A percentile compares a stretch with the other conserved stretches of the same genome.
Evolutionary conservation across 2,329 filamentous ascomycete genomes (phyloP).

Genomic region (Penicillium paneum): DNA sequence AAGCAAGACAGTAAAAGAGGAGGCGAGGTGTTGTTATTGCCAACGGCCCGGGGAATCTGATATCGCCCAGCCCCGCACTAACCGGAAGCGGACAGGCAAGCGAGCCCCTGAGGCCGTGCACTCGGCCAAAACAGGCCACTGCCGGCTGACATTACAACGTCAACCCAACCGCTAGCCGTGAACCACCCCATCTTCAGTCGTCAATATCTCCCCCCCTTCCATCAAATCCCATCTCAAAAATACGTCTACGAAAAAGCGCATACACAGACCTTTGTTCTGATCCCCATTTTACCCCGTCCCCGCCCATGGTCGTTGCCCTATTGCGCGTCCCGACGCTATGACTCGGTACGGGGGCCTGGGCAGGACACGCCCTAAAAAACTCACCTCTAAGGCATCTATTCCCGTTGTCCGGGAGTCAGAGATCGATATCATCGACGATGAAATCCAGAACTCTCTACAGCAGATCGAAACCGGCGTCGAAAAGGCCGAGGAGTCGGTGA

Average conservation of each 20-base stretch:
- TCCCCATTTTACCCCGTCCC: constrained; percentile 61
- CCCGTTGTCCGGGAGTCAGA: constrained; percentile 86
- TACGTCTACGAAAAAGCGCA: constrained; percentile 52
- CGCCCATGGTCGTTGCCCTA: constrained; percentile 39
- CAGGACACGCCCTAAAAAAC: constrained; percentile 61
- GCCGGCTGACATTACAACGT: constrained; percentile 44
- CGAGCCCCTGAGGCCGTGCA: constrained; percentile 45
- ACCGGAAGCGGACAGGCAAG: constrained; percentile 39
- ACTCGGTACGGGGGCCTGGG: constrained; percentile 47
- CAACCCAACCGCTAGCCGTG: constrained; percentile 41
- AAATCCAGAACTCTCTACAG: constrained; percentile 73
- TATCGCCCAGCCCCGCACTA: constrained; percentile 45
- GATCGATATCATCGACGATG: constrained; percentile 85
- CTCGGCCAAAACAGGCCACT: constrained; percentile 42
- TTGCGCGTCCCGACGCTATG: constrained; percentile 43
- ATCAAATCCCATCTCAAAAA: constrained; percentile 56
- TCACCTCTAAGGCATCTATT: constrained; percentile 85
- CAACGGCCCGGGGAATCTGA: constrained; percentile 35
- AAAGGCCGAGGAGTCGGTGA: constrained; percentile 93
- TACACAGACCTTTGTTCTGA: constrained; percentile 60
- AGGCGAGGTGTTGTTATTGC: constrained; percentile 8
- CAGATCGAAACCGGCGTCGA: constrained; percentile 95
- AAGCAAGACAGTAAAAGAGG: constrained; percentile 5
- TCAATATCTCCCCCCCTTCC: constrained; percentile 45
- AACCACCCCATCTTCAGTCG: constrained; percentile 16